Evolutionary conservation across 768 basidiomycete species (phyloP), one percentile per base, ranked within the genome.

Genomic region (Boletus eberwhitei): DNA sequence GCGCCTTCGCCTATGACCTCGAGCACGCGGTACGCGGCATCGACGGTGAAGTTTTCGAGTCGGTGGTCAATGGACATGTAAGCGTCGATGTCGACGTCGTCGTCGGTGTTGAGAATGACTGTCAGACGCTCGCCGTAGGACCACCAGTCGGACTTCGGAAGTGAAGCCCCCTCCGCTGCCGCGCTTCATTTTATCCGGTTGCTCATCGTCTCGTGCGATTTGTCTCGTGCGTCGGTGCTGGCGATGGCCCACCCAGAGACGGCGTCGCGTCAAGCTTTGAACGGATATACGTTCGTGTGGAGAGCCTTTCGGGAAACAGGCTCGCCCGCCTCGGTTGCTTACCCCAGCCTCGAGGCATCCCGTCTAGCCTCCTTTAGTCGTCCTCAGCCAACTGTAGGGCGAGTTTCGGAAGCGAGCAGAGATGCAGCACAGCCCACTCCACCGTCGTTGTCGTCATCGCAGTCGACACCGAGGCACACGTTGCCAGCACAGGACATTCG

Each of bases 1-100:
- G 93, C 94, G 39, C 95, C 96, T 66, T 98, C 96, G 32, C 96
- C 94, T 50, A 94, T 90, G 56, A 91, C 84, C 71, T 92, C 89
- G 45, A 89, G 73, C 2, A 90, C 82, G 66, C 84, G 79, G 70
- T 94, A 95, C 64, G 74, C 70, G 48, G 75, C 72, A 40, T 77
- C 80, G 50, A 80, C 78, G 52, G 75, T 72, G 54, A 85, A 86
- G 53, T 71, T 74, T 38, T 74, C 64, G 56, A 79, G 69, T 57
- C 73, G 61, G 52, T 57, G 48, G 46, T 70, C 71, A n/a, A 41
- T 37, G 37, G 59, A 54, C 67, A 69, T 68, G 34, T 42, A 19
- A 21, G 39, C 32, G 47, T 44, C 50, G 50, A 6, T 1, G 24
- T 26, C 5, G 24, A 4, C 42, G 50, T 50, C 32, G 62, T 53